Conservation (phyloP, 768 basidiomycete genomes). For the Mycena olivaceomarginata region DNA sequence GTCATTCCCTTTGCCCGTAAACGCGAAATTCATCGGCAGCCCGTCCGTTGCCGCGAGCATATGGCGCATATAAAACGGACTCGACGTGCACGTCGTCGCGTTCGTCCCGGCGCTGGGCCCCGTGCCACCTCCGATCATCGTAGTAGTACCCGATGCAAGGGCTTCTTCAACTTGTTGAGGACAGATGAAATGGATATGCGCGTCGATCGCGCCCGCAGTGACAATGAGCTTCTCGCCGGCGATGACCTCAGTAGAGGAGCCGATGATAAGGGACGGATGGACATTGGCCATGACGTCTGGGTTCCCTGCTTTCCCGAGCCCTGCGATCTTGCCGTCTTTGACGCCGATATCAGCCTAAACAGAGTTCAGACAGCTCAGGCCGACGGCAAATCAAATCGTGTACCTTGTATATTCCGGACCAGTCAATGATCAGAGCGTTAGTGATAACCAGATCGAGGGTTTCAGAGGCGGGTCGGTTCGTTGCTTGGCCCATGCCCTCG, state of each 20-base stretch:
- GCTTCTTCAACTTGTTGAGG: constrained; percentile 95
- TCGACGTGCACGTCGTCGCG: constrained; percentile 96
- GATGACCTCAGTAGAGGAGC: constrained; percentile 95
- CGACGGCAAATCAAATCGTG: not conserved
- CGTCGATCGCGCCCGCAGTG: constrained; percentile 95
- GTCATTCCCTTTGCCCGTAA: constrained; percentile 99
- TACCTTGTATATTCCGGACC: constrained; percentile 97
- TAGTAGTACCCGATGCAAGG: constrained; percentile 89
- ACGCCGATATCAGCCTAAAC: constrained; percentile 95
- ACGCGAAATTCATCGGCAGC: constrained; percentile 93
- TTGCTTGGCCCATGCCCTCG: constrained; percentile 97
- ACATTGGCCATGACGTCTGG: constrained; percentile 94
- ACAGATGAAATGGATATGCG: constrained; percentile 96
- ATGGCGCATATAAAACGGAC: constrained; percentile 90
- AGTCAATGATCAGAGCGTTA: constrained; percentile 95
- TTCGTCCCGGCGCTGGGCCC: constrained; percentile 93
- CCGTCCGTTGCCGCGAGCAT: constrained; percentile 96
- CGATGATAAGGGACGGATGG: constrained; percentile 83
- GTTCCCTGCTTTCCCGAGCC: constrained; percentile 98
- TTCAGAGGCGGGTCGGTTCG: constrained; percentile 78
- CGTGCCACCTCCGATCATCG: constrained; percentile 97
- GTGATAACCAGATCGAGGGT: constrained; percentile 95
- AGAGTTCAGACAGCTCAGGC: constrained; percentile 11
- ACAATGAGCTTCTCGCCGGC: constrained; percentile 96
- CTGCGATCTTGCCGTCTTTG: constrained; percentile 86